A percentile compares a stretch with the other conserved stretches of the same genome.
Evolutionary conservation across 1,284 basidiomycete genomes (phyloP).

Genomic region (Apiotrichum akiyoshidainum): DNA sequence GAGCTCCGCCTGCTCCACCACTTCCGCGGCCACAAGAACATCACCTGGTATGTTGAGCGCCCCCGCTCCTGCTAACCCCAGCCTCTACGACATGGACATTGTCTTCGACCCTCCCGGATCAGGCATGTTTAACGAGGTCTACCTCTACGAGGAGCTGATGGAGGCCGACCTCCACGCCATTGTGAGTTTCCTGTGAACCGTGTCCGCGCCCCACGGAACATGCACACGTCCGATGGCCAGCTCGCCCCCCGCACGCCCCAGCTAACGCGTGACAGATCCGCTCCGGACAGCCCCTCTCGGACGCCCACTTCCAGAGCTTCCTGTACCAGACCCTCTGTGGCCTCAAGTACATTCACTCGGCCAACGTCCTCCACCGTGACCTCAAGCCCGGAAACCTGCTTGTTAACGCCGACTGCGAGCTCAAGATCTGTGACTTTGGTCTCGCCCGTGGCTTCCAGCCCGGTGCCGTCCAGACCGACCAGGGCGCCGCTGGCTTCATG

Average conservation of each 20-base stretch:
- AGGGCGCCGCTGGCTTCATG: constrained; percentile 90
- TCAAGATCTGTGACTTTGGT: constrained; percentile 99
- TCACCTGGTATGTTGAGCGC: constrained; percentile 56
- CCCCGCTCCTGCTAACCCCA: constrained; percentile 12
- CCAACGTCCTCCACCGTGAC: constrained; percentile 95
- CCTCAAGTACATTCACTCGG: constrained; percentile 96
- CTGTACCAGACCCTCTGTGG: constrained; percentile 98
- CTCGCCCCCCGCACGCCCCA: no score
- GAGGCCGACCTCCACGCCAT: constrained; percentile 99
- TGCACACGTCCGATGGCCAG: not conserved
- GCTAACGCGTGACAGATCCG: constrained; percentile 66
- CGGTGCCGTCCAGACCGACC: constrained; percentile 62
- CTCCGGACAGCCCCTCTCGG: constrained; percentile 93
- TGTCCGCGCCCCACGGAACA: no score
- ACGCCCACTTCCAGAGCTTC: constrained; percentile 98
- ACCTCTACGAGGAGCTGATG: constrained; percentile 97
- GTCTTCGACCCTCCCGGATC: constrained; percentile 72
- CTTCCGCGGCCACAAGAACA: constrained; percentile 97
- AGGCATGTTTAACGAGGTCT: constrained; percentile 91
- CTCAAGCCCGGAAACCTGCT: constrained; percentile 92
- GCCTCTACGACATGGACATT: constrained; percentile 95
- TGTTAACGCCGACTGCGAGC: constrained; percentile 96
- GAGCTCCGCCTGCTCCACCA: constrained; percentile 94
- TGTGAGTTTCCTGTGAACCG: constrained; percentile 54
- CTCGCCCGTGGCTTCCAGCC: constrained; percentile 89